A percentile compares a stretch with the other conserved stretches of the same genome.
phyloP scores from a whole-genome alignment of 805 yeast species.

The Groenewaldozyma salmanticensis region DNA sequence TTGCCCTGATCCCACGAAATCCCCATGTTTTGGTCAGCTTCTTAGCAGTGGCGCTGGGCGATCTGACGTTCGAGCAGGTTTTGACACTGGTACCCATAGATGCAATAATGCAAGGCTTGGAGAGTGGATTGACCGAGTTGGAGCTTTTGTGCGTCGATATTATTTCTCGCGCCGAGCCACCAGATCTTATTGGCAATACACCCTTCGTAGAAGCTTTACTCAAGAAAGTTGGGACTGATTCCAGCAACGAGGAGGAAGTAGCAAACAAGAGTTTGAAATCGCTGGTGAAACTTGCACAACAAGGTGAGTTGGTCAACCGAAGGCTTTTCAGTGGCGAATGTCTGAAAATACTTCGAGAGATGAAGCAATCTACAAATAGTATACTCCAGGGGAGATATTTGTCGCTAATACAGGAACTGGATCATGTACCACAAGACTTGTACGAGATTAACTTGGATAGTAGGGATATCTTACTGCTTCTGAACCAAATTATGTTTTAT shows the following conservation, averaged over 20 bases:
- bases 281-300: not conserved
- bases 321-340: constrained; percentile 24
- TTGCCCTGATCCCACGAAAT: not conserved
- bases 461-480: constrained; percentile 25
- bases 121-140: constrained; percentile 21
- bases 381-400: constrained; percentile 24
- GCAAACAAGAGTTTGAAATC: not conserved
- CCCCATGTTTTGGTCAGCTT: not conserved
- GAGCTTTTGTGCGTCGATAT: constrained; percentile 21
- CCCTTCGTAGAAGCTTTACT: constrained; percentile 17
- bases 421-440: constrained; percentile 19
- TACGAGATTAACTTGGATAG: constrained; percentile 18
- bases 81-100: constrained; percentile 8
- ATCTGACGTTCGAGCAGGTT: not conserved
- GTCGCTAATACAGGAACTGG: constrained; percentile 19
- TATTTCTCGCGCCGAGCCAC: constrained; percentile 22
- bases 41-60: not conserved
- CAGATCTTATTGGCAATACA: constrained; percentile 28
- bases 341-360: constrained; percentile 18
- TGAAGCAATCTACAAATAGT: constrained; percentile 19
- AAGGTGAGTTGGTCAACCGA: constrained; percentile 26
- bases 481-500: constrained; percentile 26
- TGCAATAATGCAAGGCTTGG: constrained; percentile 24
- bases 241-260: not conserved
- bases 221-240: not conserved